Base-by-base conservation (phyloP, 345 rosid species). In the Salix arbutifolia region DNA sequence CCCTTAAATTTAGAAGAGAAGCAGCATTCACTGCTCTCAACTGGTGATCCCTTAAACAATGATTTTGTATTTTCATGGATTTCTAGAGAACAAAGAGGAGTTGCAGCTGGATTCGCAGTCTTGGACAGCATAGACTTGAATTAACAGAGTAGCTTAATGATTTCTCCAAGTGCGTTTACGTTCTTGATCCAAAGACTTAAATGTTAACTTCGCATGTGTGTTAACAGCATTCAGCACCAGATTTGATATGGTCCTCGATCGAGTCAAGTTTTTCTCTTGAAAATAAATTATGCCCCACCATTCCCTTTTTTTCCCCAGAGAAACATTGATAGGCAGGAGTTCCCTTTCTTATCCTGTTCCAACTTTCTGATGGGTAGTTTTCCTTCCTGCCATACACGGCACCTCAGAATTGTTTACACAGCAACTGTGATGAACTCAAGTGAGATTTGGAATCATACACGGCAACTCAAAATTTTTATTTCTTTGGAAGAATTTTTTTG, bases 31-130 rank as follows among this genome's bases (percentile, higher is more conserved):
- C 65, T 30, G 18, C 65, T 53, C 65, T 60, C 19, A 26, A 40
- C 31, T 16, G 0, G 23, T 42, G 61, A 23, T 73, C 74, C 66
- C 38, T 67, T 65, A 8, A 26, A 56, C 38, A 31, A 13, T 56
- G 14, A 62, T 21, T 74, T 66, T 37, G 33, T 48, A 21, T 56
- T 21, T 10, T n/a, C 65, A 68, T 90, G 92, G 98, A 86, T 96
- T 90, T 78, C 85, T 94, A 10, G 91, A 90, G 65, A 83, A 87
- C 82, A 87, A 91, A 83, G 98, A 16, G 99, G 28, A 30, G 97
- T 96, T 25, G 97, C 90, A 0, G 93, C 97, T 73, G 99, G 99
- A 81, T 94, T 85, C 76, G 97, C 95, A 5, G 99, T 94, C 56
- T 72, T 96, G 87, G 99, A 96, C 79, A 94, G 99, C 78, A 74